A percentile compares a stretch with the other conserved stretches of the same genome.
Conservation (phyloP, 192 early-diverging fungal species). For the Rhizoclosmatium globosum region DNA sequence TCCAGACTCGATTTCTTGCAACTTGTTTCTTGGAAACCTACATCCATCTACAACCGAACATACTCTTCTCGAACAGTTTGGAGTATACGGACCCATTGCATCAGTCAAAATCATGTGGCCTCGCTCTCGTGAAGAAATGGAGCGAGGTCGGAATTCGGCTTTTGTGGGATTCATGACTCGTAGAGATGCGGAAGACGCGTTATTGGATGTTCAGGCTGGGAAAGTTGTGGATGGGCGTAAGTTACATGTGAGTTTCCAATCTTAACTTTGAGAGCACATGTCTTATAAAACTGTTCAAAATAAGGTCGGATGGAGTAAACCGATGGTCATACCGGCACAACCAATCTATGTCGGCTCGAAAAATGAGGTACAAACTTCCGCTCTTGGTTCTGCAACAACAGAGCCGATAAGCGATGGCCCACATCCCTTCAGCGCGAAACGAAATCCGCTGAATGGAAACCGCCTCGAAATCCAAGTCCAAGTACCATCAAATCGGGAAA, state of each 20-base stretch:
- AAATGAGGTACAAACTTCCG: conserved; percentile 49
- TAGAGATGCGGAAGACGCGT: conserved; percentile 70
- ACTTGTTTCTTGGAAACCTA: conserved; percentile 86
- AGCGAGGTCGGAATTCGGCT: conserved; percentile 79
- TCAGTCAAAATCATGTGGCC: conserved; percentile 98
- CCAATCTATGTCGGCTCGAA: conserved; percentile 65
- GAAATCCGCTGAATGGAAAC: background rate
- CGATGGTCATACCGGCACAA: conserved; percentile 73
- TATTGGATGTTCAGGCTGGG: conserved; percentile 71
- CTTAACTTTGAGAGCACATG: background rate
- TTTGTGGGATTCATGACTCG: conserved; percentile 94
- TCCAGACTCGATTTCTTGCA: conserved; percentile 47
- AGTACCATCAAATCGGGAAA: conserved; percentile 63
- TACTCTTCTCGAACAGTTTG: conserved; percentile 79
- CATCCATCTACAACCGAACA: conserved; percentile 78
- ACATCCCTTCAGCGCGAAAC: too few species aligned
- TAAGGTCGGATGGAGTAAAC: conserved; percentile 87
- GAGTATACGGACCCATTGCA: conserved; percentile 81
- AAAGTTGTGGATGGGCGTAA: conserved; percentile 16
- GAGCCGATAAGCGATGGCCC: too few species aligned
- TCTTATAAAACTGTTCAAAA: conserved; percentile 46
- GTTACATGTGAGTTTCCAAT: conserved; percentile 8
- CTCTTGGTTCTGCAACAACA: too few species aligned
- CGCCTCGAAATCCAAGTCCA: conserved; percentile 71
- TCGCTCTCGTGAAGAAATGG: conserved; percentile 82